Evolutionary conservation across 805 yeast genomes (phyloP), one percentile per base, ranked within the genome.

Genomic region (Alloascoidea hylecoeti): DNA sequence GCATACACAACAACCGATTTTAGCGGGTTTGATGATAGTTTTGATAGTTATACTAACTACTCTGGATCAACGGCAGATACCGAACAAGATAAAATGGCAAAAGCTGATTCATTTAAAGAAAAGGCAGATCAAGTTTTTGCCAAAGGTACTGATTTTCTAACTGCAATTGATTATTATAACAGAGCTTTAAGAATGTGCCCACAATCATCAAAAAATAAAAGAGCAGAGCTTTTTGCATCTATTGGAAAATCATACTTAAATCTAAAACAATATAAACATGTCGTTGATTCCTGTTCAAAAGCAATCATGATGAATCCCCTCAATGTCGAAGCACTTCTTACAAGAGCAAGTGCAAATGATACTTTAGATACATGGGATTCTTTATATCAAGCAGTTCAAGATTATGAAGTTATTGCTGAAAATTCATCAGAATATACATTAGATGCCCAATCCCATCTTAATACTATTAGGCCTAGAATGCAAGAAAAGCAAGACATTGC

Each of bases 401-500:
- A n/a, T 23, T 23, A 9, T 23, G 9, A 23, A 23, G 9, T 23
- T 23, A 9, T 9, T 9, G 30, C n/a, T 23, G 30, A 9, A 23
- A 9, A 9, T 23, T 23, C n/a, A 23, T 9, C 30, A n/a, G n/a
- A 9, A 9, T 9, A 9, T n/a, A 23, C 30, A 23, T 9, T 23
- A 23, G 30, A 23, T n/a, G 9, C 9, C 30, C 30, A 23, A 23
- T 9, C 30, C n/a, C 30, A n/a, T n/a, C n/a, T 23, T 9, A 23
- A 23, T 23, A 23, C n/a, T n/a, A 9, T 23, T 23, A 23, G 9
- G n/a, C 30, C 30, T 9, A 9, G 30, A 9, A 23, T 9, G 30
- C 30, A 23, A n/a, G 30, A 23, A n/a, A 23, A 23, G 30, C 13
- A 23, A n/a, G n/a, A 23, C 30, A 23, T 23, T n/a, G 30, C 30